Evolutionary conservation across 148 eudicot genomes (phyloP).

Genomic region (Oxyria digyna): DNA sequence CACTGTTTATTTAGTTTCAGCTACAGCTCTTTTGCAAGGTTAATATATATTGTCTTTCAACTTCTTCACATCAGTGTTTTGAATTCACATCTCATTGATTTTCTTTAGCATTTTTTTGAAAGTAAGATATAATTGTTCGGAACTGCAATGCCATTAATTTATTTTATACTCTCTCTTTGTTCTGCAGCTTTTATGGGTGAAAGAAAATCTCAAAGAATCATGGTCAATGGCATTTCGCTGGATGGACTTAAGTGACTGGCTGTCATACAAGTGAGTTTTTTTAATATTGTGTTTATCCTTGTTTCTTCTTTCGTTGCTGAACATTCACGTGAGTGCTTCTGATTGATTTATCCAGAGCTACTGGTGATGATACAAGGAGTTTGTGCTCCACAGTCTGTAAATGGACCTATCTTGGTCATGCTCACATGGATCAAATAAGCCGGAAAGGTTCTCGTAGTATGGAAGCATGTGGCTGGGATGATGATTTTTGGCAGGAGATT

Average conservation of each 20-base stretch:
- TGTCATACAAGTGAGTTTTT: conserved; percentile 44
- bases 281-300: not conserved
- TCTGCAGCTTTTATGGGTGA: conserved; percentile 93
- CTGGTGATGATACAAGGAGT: conserved; percentile 98
- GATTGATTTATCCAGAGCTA: conserved; percentile 50
- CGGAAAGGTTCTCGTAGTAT: conserved; percentile 62
- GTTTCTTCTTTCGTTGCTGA: not conserved
- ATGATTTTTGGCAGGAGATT: conserved; percentile 97
- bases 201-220: conserved; percentile 91
- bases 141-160: not conserved
- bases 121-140: not conserved
- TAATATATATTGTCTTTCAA: not conserved
- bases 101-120: not conserved
- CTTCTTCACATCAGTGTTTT: not conserved
- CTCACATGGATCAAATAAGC: conserved; percentile 66
- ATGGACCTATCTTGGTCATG: conserved; percentile 99
- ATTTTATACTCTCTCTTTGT: not conserved
- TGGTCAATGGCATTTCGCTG: conserved; percentile 95
- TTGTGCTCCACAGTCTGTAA: conserved; percentile 97
- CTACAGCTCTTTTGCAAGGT: not conserved
- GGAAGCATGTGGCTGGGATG: conserved; percentile 99
- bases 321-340: not conserved
- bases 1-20: not conserved
- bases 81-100: not conserved
- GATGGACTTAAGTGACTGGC: conserved; percentile 99